These are phyloP conservation scores for Arthrobotrys sphaeroides DNA, from an alignment of 2,329 filamentous ascomycete species.

Conservation along the genomic window DNA sequence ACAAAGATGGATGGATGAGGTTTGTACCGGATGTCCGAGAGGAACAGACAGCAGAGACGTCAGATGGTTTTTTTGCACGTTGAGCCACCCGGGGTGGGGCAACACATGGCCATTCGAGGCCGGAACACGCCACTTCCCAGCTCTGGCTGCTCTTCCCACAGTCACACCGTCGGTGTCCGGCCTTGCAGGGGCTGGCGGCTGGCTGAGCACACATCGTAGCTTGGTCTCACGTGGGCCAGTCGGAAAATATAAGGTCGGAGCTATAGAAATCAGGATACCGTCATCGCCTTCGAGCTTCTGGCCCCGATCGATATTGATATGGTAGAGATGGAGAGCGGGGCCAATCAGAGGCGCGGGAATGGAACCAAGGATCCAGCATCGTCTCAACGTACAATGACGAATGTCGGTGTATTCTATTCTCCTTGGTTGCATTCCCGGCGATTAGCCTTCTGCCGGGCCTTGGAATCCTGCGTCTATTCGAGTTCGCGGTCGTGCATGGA, in stretches of 20 bases:
- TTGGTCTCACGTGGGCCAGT: conserved; percentile 17
- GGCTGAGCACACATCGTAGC: too few relatives aligned
- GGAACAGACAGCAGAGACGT: conserved; percentile 31
- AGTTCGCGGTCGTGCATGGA: not conserved
- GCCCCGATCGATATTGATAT: not conserved
- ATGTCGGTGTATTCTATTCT: not conserved
- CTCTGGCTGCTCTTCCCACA: not conserved
- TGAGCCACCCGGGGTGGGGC: conserved; percentile 19
- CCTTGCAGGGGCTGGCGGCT: too few relatives aligned
- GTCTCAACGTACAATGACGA: conserved; percentile 34
- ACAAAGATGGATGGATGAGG: not conserved
- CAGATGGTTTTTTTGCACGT: conserved; percentile 33
- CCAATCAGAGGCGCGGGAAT: conserved; percentile 28
- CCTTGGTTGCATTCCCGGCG: not conserved
- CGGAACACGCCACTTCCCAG: conserved; percentile 30
- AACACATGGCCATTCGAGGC: conserved; percentile 12
- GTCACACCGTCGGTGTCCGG: conserved; percentile 7
- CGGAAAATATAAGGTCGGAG: not conserved
- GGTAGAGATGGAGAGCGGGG: not conserved
- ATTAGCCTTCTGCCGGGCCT: not conserved
- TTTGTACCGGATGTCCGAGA: conserved; percentile 7
- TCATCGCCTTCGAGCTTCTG: not conserved
- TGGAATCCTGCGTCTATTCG: not conserved
- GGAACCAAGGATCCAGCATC: not conserved
- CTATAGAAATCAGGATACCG: conserved; percentile 24